Base-by-base conservation (phyloP, 2,329 filamentous ascomycete species). In the Neonectria faginata region DNA sequence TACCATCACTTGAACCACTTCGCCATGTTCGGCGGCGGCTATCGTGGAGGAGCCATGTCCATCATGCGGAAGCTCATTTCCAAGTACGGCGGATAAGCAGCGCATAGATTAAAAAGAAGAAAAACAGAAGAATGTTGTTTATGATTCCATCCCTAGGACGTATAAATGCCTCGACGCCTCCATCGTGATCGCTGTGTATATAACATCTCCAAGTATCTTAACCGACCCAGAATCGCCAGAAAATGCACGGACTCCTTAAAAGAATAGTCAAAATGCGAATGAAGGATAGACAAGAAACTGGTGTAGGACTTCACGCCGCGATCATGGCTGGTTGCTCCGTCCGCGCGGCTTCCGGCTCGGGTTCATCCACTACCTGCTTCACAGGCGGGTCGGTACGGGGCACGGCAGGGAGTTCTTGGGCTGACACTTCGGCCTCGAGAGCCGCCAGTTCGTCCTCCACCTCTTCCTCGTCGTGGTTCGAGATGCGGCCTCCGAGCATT, bases 401-500 rank as follows among this genome's bases (percentile, higher is more conserved):
- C 33, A 64, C 61, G 53, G 73, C 60, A 50, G 79, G 77, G 6
- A 82, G 71, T 59, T 76, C 56, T 20, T 70, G 61, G 1, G 68
- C 72, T 8, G 72, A 56, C 31, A 81, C 62, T 59, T 81, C 78
- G 65, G 78, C 76, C 78, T 94, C 92, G 69, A 99, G 84, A 1
- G 90, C 91, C 60, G 92, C 93, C 57, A 99, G 84, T 81, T 99
- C 96, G 75, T 97, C 94, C 77, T 99, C 96, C 36, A 99, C 96
- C 75, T 97, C 96, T 75, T 98, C 95, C 79, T 99, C 96, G 79
- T 99, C 96, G 74, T 97, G 92, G 75, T 94, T 96, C 14, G 94
- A 93, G 83, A 99, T 94, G 72, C 91, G 89, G 12, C 92, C 92
- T 36, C 91, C 92, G 3, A 99, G 88, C 87, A 97, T 92, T 54